These are phyloP conservation scores for Achaetomiella virescens DNA, from an alignment of 495 filamentous ascomycete species.

Conservation along the genomic window DNA sequence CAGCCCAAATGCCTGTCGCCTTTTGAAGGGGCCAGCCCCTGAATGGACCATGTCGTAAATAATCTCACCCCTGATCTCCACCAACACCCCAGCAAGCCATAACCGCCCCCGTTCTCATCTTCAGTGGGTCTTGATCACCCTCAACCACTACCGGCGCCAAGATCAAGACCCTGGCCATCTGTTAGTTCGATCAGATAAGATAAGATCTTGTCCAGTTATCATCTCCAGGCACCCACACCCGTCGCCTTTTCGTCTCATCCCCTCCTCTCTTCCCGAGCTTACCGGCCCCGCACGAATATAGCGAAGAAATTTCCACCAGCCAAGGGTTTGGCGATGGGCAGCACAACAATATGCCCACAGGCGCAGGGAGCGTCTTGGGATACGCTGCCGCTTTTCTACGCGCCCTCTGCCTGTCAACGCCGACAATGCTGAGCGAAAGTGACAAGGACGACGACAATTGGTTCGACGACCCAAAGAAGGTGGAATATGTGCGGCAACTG, in stretches of 20 bases:
- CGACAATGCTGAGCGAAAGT: background rate
- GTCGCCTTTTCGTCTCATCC: background rate
- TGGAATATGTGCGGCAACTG: slow-evolving; percentile 29
- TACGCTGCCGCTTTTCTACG: slow-evolving; percentile 1
- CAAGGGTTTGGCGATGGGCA: background rate
- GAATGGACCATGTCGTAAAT: too few relatives aligned
- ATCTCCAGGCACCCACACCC: background rate
- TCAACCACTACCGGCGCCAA: background rate
- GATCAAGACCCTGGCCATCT: background rate
- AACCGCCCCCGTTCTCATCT: background rate
- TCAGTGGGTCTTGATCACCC: background rate
- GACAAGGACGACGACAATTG: background rate
- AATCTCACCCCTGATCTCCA: too few relatives aligned
- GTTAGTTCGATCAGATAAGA: slow-evolving; percentile 1
- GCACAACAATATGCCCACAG: background rate
- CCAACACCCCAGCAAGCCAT: background rate
- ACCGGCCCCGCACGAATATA: background rate
- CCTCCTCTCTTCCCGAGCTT: background rate
- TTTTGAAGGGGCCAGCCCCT: too few relatives aligned
- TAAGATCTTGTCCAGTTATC: slow-evolving; percentile 1
- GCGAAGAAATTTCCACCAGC: background rate
- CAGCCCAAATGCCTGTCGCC: too few relatives aligned
- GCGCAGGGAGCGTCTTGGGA: background rate
- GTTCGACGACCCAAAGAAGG: slow-evolving; percentile 26
- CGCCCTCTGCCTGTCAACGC: background rate